Base-by-base conservation (phyloP, 78 protist genomes). In the Polysphondylium violaceum region DNA sequence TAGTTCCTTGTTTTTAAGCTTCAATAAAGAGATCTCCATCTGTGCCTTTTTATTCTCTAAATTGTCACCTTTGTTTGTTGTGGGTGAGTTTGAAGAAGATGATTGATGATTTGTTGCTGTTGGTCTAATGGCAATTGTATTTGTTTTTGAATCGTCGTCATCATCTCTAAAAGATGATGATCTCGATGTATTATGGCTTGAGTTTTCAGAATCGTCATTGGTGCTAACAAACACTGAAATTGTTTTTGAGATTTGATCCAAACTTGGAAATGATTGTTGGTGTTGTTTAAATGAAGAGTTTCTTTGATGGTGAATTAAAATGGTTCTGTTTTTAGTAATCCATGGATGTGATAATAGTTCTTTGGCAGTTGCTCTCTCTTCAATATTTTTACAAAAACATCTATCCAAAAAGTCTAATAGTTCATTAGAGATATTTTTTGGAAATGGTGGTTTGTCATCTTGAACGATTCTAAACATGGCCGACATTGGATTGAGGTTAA, bases 381-480 rank as follows among this genome's bases (percentile, higher is more conserved):
- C 79, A 3, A 73, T 59, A 14, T 67, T 25, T 58, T 69, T 83
- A 31, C 58, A 53, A 83, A 83, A 83, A 69, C 91, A 83, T 40
- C 78, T 25, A 29, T 41, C 63, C 47, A 83, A 36, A 23, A 83
- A 83, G 36, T 55, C 55, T 9, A 19, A 4, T 12, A 83, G 55
- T 6, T 83, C 73, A 1, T 47, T 51, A 0, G 98, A 93, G 36
- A 96, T 71, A 11, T 92, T 93, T 21, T 91, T 74, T 21, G 99
- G 99, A 11, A 95, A 55, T 0, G 99, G 99, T 73, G 99, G 99
- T 69, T 83, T 95, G 29, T 92, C 96, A 90, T 97, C 99, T 56
- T 96, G 98, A n/a, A 97, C 98, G 21, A 98, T 98, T 71, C 98
- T 93, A 86, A 90, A 98, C 86, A 96, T 77, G 0, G 99, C 99